Conservation (phyloP, 331 rosid species). For the Pyracantha coccinea region DNA sequence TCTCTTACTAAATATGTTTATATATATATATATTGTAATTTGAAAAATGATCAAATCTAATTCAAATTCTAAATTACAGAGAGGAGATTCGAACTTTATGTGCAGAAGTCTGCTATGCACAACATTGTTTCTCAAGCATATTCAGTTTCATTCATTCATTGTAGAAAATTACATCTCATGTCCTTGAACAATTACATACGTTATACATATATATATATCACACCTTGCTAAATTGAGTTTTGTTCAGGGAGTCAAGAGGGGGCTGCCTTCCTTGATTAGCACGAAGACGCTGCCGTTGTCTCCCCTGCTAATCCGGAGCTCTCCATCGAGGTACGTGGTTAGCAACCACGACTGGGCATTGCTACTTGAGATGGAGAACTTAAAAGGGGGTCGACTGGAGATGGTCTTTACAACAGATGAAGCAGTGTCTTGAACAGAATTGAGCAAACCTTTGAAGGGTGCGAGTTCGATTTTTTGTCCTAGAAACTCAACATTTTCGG, state of each 20-base stretch:
- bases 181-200: neutral
- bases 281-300: constrained; percentile 78
- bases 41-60: too few species aligned
- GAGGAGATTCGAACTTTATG: too few species aligned
- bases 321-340: constrained; percentile 82
- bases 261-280: constrained; percentile 84
- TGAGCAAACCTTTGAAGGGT: constrained; percentile 62
- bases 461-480: constrained; percentile 79
- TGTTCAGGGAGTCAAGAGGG: constrained; percentile 36
- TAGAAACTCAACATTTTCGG: constrained; percentile 73
- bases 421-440: constrained; percentile 71
- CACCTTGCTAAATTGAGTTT: neutral
- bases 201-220: neutral
- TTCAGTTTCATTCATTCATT: neutral
- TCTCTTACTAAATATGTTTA: too few species aligned
- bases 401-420: constrained; percentile 68
- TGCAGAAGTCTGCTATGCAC: too few species aligned
- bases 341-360: constrained; percentile 79
- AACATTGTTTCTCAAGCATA: neutral
- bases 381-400: constrained; percentile 67
- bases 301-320: constrained; percentile 68
- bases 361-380: constrained; percentile 50
- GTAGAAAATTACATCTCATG: neutral
- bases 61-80: too few species aligned
- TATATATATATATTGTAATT: too few species aligned